Percentiles rank a stretch among this genome's conserved stretches.
Conservation (phyloP, 176 grass and related monocot species). For the Echinochloa phyllopogon region DNA sequence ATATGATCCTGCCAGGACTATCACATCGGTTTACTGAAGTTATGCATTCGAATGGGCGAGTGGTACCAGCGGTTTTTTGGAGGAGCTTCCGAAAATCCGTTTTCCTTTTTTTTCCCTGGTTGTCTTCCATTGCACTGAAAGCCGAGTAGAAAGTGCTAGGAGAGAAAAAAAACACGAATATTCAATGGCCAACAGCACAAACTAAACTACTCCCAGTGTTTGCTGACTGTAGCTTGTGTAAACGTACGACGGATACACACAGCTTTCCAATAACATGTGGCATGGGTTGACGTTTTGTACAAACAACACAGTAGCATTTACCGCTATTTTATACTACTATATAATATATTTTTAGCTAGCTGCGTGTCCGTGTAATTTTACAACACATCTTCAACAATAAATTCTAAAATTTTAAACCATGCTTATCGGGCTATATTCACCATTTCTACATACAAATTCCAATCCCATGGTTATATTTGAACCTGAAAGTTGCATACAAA, state of each 20-base stretch:
- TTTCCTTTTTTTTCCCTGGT: neutral
- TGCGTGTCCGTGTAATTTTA: neutral
- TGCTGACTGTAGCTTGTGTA: neutral
- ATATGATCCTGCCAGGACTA: neutral
- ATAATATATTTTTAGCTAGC: neutral
- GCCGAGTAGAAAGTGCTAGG: no score
- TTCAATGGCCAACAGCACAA: neutral
- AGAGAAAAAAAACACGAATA: no score
- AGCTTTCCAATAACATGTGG: neutral
- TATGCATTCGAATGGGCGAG: neutral
- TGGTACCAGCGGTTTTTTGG: no score
- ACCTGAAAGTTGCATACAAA: no score
- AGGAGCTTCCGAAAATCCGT: no score
- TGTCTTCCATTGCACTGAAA: neutral
- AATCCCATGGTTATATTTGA: no score
- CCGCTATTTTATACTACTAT: neutral
- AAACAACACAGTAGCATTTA: neutral
- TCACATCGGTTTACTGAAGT: neutral
- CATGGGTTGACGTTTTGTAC: neutral
- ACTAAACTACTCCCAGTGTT: neutral
- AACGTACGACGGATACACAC: neutral
- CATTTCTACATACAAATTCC: no score
- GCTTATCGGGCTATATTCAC: no score
- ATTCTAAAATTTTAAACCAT: no score
- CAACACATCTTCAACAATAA: neutral